Base-by-base conservation (phyloP, 139 green algal species). In the Micromonas commoda region DNA sequence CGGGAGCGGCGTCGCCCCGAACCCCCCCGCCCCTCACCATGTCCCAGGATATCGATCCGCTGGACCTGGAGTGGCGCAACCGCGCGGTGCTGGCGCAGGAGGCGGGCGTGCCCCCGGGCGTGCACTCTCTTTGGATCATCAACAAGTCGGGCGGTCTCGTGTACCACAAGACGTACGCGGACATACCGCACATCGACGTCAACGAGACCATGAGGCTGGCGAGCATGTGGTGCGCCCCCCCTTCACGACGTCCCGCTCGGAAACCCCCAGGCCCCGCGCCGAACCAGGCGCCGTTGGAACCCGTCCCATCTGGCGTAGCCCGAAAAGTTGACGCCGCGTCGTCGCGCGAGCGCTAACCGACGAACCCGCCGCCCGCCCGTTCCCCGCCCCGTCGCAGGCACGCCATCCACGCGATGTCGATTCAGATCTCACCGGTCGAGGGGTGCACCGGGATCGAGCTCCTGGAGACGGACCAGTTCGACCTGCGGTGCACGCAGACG, bases 81-180 rank as follows among this genome's bases (percentile, higher is more conserved):
- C 61, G n/a, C 29, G 64, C 28, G 64, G 16, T 13, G 64, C n/a
- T 32, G 28, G n/a, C 64, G 64, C 23, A 26, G 64, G n/a, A 32
- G 64, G 4, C 29, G 64, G 64, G 3, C 4, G 5, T 21, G 34
- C 45, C 45, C 9, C 45, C 45, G 9, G 45, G 45, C 45, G 37
- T 96, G 2, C 94, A 89, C 81, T 91, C 92, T 0, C 38, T 97
- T 3, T 95, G 91, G 66, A 83, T 97, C 23, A 93, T 97, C 82
- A 97, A 95, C 85, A 97, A 97, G 82, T 94, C 89, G 6, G 92
- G 92, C 16, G 92, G 92, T 0, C 82, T 97, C 23, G 93, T 97
- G 9, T 97, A 88, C 82, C 91, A 90, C 79, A 92, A 90, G 87
- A 88, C 90, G 32, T 63, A 60, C 64, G 57, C 28, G 31, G 16